Base-by-base conservation (phyloP, 2,329 filamentous ascomycete genomes). In the Ramularia collo-cygni region DNA sequence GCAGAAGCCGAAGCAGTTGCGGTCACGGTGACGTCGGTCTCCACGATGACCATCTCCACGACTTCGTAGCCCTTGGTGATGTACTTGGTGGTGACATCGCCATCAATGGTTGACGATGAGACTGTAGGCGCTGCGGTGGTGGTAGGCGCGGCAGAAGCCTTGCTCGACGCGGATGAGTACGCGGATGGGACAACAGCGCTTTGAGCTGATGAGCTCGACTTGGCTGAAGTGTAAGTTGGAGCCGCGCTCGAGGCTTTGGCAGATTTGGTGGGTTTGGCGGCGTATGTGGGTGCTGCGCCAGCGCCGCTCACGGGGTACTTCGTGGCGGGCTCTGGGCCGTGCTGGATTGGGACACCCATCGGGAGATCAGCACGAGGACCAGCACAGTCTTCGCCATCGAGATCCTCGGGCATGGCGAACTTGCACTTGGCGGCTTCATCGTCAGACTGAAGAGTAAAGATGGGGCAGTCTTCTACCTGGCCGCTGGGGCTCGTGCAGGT, bases 401-500 rank as follows among this genome's bases (percentile, higher is more conserved):
- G 60, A 0, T 57, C 51, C 0, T 62, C 46, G 3, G 84, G 82
- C 1, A 80, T 46, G 1, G 75, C 58, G 57, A 90, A 74, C 36
- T 70, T 68, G 68, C 88, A 94, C 42, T 75, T 53, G 2, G 59
- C 53, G 55, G 75, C 71, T 8, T 72, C 68, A 0, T 64, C 61
- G 17, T 78, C 70, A 37, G 63, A 64, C 59, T 89, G 79, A 40
- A 93, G 68, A 37, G 72, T 67, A 65, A 95, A 95, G 19, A 92
- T 52, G 1, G 76, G 65, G 66, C 89, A 95, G 61, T 89, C 86
- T 30, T 72, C 55, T 32, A 94, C 77, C 29, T 69, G 56, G 24
- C 89, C 89, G 8, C 77, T 79, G 0, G 56, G 57, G 62, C 79
- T 83, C 37, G 81, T 90, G 74, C 89, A 95, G 6, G 70, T 74